phyloP scores from a whole-genome alignment of 2,329 filamentous ascomycete species.

The Cyphellophora attinorum region DNA sequence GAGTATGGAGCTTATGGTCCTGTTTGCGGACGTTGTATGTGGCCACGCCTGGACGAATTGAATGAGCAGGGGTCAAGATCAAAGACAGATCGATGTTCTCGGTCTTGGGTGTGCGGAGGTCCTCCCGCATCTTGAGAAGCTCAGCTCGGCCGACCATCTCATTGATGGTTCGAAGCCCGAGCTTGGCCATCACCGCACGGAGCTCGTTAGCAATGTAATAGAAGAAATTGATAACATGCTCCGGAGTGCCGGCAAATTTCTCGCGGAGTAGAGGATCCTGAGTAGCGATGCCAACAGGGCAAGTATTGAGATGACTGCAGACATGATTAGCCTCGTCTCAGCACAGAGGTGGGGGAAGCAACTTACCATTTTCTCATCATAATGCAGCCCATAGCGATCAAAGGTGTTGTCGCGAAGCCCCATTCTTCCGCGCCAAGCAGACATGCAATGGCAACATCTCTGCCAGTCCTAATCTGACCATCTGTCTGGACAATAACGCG shows the following conservation, averaged over 20 bases:
- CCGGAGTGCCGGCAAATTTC: constrained; percentile 87
- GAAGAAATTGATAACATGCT: constrained; percentile 98
- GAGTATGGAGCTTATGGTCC: constrained; percentile 85
- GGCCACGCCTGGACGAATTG: constrained; percentile 83
- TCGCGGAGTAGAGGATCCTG: constrained; percentile 89
- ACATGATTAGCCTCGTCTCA: constrained; percentile 3
- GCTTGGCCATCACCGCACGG: constrained; percentile 90
- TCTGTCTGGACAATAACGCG: constrained; percentile 95
- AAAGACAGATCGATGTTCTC: constrained; percentile 87
- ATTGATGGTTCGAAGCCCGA: constrained; percentile 90
- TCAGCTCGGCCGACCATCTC: constrained; percentile 96
- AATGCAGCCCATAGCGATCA: constrained; percentile 95
- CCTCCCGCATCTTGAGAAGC: constrained; percentile 74
- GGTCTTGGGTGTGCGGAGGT: constrained; percentile 79
- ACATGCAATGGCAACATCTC: constrained; percentile 90
- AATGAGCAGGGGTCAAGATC: constrained; percentile 91
- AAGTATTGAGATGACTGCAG: constrained; percentile 50
- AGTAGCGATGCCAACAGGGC: constrained; percentile 89
- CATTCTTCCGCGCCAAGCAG: constrained; percentile 95
- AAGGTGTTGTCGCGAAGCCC: constrained; percentile 87
- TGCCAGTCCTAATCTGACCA: constrained; percentile 82
- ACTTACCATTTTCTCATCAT: constrained; percentile 65
- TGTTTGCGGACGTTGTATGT: constrained; percentile 98
- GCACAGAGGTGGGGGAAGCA: background rate
- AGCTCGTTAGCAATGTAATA: constrained; percentile 96